Percentiles rank a stretch among this genome's conserved stretches.
These are phyloP conservation scores for Delonix regia DNA, from an alignment of 306 rosid genomes.

Conservation along the genomic window DNA sequence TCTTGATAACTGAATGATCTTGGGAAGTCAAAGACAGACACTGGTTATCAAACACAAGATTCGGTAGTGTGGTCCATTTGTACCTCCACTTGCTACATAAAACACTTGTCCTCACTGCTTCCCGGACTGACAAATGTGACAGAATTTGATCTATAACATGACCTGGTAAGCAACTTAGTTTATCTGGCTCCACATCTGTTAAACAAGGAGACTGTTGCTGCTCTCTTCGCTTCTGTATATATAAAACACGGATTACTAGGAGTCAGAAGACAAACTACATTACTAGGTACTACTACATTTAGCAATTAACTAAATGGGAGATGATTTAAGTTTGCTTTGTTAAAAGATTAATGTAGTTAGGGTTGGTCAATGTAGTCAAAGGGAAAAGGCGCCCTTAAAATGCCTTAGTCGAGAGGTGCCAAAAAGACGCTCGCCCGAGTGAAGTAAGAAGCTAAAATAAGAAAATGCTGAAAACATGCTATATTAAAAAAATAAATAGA, in stretches of 20 bases:
- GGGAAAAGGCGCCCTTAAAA: too few species aligned
- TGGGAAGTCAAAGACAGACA: constrained; percentile 37
- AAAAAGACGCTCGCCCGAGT: too few species aligned
- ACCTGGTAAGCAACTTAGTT: constrained; percentile 57
- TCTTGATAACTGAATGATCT: constrained; percentile 42
- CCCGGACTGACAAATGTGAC: constrained; percentile 51
- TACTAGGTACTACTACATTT: constrained; percentile 2
- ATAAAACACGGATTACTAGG: constrained; percentile 14
- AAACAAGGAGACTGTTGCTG: constrained; percentile 37
- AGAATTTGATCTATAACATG: constrained; percentile 57
- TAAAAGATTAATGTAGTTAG: background rate
- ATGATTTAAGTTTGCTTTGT: background rate
- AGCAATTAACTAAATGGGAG: background rate
- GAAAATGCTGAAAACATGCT: too few species aligned
- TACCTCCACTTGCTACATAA: constrained; percentile 74
- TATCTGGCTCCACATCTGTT: constrained; percentile 52
- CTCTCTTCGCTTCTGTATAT: constrained; percentile 41
- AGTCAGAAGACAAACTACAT: constrained; percentile 35
- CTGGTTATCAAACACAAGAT: constrained; percentile 61
- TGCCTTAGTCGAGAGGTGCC: too few species aligned
- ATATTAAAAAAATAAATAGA: too few species aligned
- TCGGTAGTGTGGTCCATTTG: constrained; percentile 54
- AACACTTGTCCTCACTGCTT: constrained; percentile 65
- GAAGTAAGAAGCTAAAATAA: too few species aligned
- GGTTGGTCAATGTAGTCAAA: too few species aligned